phyloP scores from a whole-genome alignment of 345 rosid genomes.

The Gossypium longicalyx region DNA sequence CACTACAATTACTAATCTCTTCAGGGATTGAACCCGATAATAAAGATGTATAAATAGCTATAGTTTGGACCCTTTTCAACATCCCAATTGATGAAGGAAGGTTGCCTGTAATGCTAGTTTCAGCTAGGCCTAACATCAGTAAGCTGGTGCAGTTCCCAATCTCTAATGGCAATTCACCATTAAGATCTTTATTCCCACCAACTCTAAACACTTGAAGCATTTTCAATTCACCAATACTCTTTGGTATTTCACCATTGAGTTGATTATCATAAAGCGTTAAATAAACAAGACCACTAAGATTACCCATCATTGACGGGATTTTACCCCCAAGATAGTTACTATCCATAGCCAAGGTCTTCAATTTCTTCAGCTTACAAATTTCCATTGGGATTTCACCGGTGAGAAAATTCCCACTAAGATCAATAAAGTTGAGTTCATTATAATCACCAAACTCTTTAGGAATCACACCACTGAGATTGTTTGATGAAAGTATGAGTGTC shows the following conservation, averaged over 20 bases:
- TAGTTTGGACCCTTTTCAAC: conserved; percentile 65
- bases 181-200: conserved; percentile 84
- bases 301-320: conserved; percentile 70
- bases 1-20: conserved; percentile 74
- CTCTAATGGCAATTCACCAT: conserved; percentile 85
- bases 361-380: conserved; percentile 54
- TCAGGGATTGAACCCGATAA: conserved; percentile 76
- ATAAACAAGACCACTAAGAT: conserved; percentile 47
- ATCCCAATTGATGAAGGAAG: conserved; percentile 69
- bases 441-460: conserved; percentile 70
- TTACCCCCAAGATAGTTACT: conserved; percentile 73
- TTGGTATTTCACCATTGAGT: conserved; percentile 67
- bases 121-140: conserved; percentile 83
- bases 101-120: conserved; percentile 81
- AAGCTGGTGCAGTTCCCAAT: conserved; percentile 80
- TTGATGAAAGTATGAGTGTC: conserved; percentile 52
- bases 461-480: conserved; percentile 69
- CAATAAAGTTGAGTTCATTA: conserved; percentile 44
- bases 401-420: conserved; percentile 69
- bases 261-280: conserved; percentile 76
- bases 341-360: conserved; percentile 54
- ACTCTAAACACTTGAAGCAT: conserved; percentile 58
- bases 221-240: conserved; percentile 57
- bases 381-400: conserved; percentile 71
- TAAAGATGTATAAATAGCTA: conserved; percentile 72